Evolutionary conservation across 2,329 filamentous ascomycete species (phyloP).

Genomic region (Pleurostoma richardsiae): DNA sequence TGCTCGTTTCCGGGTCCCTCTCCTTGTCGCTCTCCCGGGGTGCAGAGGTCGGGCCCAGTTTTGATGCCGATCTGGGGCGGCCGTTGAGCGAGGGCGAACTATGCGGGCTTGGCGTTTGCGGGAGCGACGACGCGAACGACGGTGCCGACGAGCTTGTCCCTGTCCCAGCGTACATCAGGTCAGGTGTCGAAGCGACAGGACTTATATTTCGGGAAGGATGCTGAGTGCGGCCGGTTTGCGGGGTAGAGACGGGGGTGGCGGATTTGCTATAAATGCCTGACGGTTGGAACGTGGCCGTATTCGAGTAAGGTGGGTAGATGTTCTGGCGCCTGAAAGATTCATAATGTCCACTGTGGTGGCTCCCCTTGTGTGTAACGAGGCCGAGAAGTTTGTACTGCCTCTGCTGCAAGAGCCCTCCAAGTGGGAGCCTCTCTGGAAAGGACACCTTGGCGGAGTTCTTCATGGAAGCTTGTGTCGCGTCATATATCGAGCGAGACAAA

Average conservation of each 20-base stretch:
- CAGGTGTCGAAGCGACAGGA: constrained; percentile 40
- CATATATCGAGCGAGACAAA: constrained; percentile 89
- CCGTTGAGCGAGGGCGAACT: constrained; percentile 5
- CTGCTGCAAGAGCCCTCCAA: constrained; percentile 74
- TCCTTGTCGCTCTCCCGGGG: constrained; percentile 25
- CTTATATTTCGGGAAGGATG: constrained; percentile 23
- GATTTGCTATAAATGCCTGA: constrained; percentile 68
- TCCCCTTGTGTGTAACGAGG: constrained; percentile 90
- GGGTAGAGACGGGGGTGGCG: constrained; percentile 47
- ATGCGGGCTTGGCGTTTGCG: constrained; percentile 4
- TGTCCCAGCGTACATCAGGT: constrained; percentile 29
- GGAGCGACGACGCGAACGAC: constrained; percentile 6
- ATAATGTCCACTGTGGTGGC: constrained; percentile 94
- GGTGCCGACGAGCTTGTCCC: constrained; percentile 11
- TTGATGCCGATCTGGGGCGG: neutral
- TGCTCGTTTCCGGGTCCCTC: constrained; percentile 42
- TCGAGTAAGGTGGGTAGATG: constrained; percentile 73
- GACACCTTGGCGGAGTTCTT: constrained; percentile 94
- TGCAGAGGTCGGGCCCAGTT: constrained; percentile 12
- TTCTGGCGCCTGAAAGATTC: constrained; percentile 91
- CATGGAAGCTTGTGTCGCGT: constrained; percentile 66
- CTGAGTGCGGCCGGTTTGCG: constrained; percentile 30
- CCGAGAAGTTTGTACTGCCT: constrained; percentile 80
- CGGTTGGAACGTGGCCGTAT: constrained; percentile 71
- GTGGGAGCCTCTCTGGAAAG: constrained; percentile 79